Evolutionary conservation across 257 asterid genomes (phyloP).

Genomic region (Echites panduratus): DNA sequence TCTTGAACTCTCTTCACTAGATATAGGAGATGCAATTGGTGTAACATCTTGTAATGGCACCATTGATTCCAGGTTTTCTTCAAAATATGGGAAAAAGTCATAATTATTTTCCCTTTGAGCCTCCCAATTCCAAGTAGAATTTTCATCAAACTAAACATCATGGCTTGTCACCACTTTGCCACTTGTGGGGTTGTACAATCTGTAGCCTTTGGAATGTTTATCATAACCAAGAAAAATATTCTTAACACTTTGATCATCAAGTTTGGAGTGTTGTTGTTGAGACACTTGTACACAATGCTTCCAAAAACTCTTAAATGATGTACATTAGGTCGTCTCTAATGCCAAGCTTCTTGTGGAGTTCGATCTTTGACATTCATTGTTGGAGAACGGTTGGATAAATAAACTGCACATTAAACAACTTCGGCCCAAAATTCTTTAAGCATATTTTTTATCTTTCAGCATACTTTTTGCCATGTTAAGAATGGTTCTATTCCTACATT

Average conservation of each 20-base stretch:
- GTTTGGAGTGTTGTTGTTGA: not conserved
- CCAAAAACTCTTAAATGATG: not conserved
- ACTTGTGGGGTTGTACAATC: not conserved
- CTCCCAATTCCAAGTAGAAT: not conserved
- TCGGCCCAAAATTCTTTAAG: not conserved
- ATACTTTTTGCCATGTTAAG: not conserved
- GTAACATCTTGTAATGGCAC: not conserved
- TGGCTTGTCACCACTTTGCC: not conserved
- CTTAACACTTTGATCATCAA: not conserved
- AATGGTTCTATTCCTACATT: not conserved
- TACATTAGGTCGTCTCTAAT: not conserved
- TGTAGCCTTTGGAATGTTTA: not conserved
- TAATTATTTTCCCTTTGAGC: not conserved
- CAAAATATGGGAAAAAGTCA: not conserved
- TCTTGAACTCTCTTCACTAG: not conserved
- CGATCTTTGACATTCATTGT: conserved; percentile 3
- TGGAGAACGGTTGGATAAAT: not conserved
- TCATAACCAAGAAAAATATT: not conserved
- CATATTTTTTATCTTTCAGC: not conserved
- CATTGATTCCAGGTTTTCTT: not conserved
- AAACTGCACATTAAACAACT: not conserved
- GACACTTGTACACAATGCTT: not conserved
- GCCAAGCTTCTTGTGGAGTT: conserved; percentile 1
- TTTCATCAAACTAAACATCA: conserved; percentile 7
- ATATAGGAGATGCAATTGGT: not conserved